Percentiles rank a stretch among this genome's conserved stretches.
Evolutionary conservation across 352 stramenopile species (phyloP).

Genomic region (Phytophthora citrophthora): DNA sequence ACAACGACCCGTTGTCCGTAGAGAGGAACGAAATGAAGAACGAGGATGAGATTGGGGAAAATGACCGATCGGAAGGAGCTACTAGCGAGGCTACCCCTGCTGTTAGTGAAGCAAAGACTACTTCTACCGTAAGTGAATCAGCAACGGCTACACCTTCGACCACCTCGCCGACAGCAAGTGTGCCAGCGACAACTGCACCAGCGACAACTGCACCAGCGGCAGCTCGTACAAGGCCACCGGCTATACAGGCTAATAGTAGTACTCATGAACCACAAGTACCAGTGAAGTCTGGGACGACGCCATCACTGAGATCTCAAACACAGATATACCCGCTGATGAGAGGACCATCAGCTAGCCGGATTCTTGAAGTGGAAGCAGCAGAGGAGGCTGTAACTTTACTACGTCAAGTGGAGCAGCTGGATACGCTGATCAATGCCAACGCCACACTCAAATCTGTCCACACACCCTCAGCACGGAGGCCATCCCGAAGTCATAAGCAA

Average conservation of each 20-base stretch:
- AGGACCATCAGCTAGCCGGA: constrained; percentile 14
- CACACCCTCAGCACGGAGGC: constrained; percentile 1
- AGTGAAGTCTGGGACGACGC: background rate
- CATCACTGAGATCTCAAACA: background rate
- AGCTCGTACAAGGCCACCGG: background rate
- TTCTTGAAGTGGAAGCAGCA: constrained; percentile 11
- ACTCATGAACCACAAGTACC: background rate
- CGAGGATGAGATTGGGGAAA: background rate
- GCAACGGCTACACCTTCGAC: background rate
- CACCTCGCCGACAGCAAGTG: background rate
- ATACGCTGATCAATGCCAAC: constrained; percentile 49
- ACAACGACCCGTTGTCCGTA: background rate
- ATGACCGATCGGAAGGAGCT: background rate
- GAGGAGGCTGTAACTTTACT: constrained; percentile 33
- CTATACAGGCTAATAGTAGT: background rate
- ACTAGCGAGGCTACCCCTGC: background rate
- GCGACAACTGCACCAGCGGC: background rate
- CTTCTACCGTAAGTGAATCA: background rate
- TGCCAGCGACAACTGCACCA: background rate
- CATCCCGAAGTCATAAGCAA: constrained; percentile 23
- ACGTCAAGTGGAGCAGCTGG: constrained; percentile 48
- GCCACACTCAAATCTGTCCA: constrained; percentile 22
- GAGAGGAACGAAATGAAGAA: background rate
- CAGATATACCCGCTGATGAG: constrained; percentile 8
- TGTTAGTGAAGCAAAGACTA: background rate